Percentiles rank a stretch among this genome's conserved stretches.
Evolutionary conservation across 2,329 filamentous ascomycete genomes (phyloP).

Genomic region (Calonectria naviculata): DNA sequence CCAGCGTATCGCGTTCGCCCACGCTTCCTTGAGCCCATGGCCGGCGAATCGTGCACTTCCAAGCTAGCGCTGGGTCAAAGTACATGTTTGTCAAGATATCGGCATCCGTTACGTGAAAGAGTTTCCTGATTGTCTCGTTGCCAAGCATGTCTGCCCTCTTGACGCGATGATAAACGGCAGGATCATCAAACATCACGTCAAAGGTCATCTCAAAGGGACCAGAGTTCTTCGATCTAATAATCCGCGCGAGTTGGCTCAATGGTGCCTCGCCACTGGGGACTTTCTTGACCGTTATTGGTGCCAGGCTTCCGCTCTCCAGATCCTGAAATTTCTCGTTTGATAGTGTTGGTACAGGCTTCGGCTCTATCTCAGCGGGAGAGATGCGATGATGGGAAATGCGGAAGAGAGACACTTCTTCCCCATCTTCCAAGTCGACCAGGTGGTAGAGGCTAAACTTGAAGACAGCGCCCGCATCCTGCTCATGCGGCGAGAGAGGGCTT

Average conservation of each 20-base stretch:
- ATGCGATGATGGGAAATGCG: not conserved
- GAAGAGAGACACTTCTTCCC: conserved; percentile 19
- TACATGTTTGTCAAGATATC: conserved; percentile 48
- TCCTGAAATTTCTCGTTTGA: not conserved
- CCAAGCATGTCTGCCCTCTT: conserved; percentile 50
- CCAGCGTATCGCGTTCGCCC: conserved; percentile 50
- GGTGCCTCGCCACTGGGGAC: conserved; percentile 28
- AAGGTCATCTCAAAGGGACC: conserved; percentile 63
- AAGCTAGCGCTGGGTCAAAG: conserved; percentile 58
- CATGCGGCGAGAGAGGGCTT: conserved; percentile 34
- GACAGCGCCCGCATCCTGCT: conserved; percentile 46
- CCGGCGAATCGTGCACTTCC: conserved; percentile 55
- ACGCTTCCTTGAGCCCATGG: conserved; percentile 48
- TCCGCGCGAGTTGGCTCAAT: conserved; percentile 44
- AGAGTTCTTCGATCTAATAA: conserved; percentile 61
- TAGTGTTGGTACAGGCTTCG: not conserved
- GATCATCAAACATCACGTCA: conserved; percentile 59
- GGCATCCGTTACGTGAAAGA: conserved; percentile 42
- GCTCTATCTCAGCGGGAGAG: too few species aligned
- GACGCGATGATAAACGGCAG: conserved; percentile 48
- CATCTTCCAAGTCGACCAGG: conserved; percentile 51
- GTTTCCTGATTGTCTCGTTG: conserved; percentile 43
- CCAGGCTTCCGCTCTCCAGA: not conserved
- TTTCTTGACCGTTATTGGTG: not conserved
- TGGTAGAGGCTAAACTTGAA: conserved; percentile 60